phyloP scores from a whole-genome alignment of 176 grass and related monocot genomes.

The Stipa capillata region DNA sequence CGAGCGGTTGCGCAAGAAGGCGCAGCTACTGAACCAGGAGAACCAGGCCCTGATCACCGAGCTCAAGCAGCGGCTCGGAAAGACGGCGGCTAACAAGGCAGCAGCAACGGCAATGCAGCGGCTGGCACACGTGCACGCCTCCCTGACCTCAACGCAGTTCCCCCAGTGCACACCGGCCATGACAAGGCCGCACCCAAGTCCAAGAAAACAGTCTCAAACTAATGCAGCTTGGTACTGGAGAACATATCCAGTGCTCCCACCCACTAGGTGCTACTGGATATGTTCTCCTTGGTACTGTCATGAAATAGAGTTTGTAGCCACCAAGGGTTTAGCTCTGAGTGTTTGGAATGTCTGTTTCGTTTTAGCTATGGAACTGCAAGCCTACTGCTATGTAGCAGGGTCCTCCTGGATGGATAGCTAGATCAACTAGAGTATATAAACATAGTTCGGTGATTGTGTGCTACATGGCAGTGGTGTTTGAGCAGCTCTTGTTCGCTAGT shows the following conservation, averaged over 20 bases:
- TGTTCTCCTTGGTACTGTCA: background rate
- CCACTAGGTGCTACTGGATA: background rate
- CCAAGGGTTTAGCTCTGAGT: constrained; percentile 8
- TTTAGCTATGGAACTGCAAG: constrained; percentile 13
- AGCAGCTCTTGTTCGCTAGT: constrained; percentile 5
- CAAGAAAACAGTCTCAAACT: constrained; percentile 29
- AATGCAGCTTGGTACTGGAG: background rate
- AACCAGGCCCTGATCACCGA: constrained; percentile 65
- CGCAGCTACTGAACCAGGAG: constrained; percentile 70
- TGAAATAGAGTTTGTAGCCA: constrained; percentile 1
- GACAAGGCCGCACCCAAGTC: constrained; percentile 27
- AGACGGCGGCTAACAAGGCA: background rate
- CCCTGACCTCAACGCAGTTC: constrained; percentile 55
- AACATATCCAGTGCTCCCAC: background rate
- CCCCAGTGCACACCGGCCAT: background rate
- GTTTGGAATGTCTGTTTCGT: constrained; percentile 24
- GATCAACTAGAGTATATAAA: constrained; percentile 39
- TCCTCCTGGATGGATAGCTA: constrained; percentile 26
- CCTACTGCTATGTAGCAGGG: constrained; percentile 3
- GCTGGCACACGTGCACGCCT: constrained; percentile 13
- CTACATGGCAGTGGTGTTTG: constrained; percentile 8
- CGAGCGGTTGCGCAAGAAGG: constrained; percentile 80
- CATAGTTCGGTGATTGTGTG: background rate
- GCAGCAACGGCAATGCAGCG: background rate
- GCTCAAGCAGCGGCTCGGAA: constrained; percentile 72